A percentile compares a stretch with the other conserved stretches of the same genome.
phyloP scores from a whole-genome alignment of 1,284 basidiomycete species.

The Rhizoctonia solani region DNA sequence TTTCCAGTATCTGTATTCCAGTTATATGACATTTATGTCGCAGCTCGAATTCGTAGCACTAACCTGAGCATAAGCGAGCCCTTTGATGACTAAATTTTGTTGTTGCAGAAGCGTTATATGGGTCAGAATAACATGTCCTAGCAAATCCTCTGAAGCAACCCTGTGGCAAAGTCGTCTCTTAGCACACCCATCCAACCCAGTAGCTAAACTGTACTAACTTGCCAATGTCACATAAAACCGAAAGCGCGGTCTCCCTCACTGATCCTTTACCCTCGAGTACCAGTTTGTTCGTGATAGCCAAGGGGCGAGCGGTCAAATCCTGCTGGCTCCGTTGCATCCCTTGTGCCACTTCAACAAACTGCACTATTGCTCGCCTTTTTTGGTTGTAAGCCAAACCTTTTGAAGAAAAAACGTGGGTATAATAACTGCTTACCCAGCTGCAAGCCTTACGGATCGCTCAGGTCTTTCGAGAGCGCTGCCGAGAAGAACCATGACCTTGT shows the following conservation, averaged over 20 bases:
- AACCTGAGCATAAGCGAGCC: slow-evolving; percentile 72
- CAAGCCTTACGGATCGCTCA: slow-evolving; percentile 24
- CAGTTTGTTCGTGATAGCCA: slow-evolving; percentile 16
- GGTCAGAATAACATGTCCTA: slow-evolving; percentile 65
- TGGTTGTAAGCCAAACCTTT: not conserved
- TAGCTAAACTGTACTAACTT: slow-evolving; percentile 53
- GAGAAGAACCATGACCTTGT: slow-evolving; percentile 17
- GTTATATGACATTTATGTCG: slow-evolving; percentile 30
- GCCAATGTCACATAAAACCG: slow-evolving; percentile 64
- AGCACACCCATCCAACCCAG: not conserved
- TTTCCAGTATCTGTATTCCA: slow-evolving; percentile 57
- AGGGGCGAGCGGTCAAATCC: slow-evolving; percentile 45
- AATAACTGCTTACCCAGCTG: slow-evolving; percentile 26
- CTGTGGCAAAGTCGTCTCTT: slow-evolving; percentile 47
- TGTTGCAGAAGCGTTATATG: slow-evolving; percentile 72
- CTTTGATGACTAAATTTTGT: slow-evolving; percentile 66
- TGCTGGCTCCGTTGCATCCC: not conserved
- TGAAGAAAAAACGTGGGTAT: not conserved
- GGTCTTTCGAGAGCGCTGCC: slow-evolving; percentile 19
- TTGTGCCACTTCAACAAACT: not conserved
- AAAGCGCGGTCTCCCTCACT: slow-evolving; percentile 40
- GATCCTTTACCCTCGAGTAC: slow-evolving; percentile 17
- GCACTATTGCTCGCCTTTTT: not conserved
- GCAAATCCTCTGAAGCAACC: slow-evolving; percentile 54
- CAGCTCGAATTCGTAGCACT: slow-evolving; percentile 38